Base-by-base conservation (phyloP, 371 early-diverging fungal species). In the Circinella minor region DNA sequence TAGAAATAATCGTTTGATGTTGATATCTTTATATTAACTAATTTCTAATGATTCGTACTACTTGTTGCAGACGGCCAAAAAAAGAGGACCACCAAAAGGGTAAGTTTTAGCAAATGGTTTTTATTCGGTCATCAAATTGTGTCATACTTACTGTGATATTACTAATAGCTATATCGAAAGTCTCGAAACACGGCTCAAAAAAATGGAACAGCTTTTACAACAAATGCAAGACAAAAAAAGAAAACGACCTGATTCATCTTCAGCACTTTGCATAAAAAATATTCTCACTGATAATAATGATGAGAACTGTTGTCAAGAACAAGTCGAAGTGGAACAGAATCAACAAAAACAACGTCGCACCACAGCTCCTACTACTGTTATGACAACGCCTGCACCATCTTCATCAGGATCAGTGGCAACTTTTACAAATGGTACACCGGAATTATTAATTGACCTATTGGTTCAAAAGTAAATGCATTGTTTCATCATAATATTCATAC, bases 41-140 rank as follows among this genome's bases (percentile, higher is more conserved):
- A 27, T 27, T 27, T 27, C 27, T 27, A 27, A 1, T 27, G 27
- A 27, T 27, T 27, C 27, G 27, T 27, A 27, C 27, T 27, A 27
- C 27, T 27, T 27, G 27, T 27, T 57, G 36, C 61, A 77, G 79
- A 65, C 67, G 55, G 65, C 74, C 3, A 81, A 76, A 65, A 81
- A 81, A 43, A 67, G 81, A 70, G 81, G 81, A 14, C 81, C 81
- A 17, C 81, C 79, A 38, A 81, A 81, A 71, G 81, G 81, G 81
- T 80, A 77, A 68, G 43, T 9, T 9, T 3, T 9, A 43, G 6
- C 43, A 2, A 27, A 27, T 27, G 27, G 2, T 27, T 27, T 27
- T 27, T 27, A 27, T 27, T 27, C 2, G 27, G 27, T 43, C 3
- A 43, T 43, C 43, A 43, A 43, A 43, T 43, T 43, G 11, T 43